These are phyloP conservation scores for Paragyromitra xinjiangensis DNA, from an alignment of 495 filamentous ascomycete genomes.

Conservation along the genomic window DNA sequence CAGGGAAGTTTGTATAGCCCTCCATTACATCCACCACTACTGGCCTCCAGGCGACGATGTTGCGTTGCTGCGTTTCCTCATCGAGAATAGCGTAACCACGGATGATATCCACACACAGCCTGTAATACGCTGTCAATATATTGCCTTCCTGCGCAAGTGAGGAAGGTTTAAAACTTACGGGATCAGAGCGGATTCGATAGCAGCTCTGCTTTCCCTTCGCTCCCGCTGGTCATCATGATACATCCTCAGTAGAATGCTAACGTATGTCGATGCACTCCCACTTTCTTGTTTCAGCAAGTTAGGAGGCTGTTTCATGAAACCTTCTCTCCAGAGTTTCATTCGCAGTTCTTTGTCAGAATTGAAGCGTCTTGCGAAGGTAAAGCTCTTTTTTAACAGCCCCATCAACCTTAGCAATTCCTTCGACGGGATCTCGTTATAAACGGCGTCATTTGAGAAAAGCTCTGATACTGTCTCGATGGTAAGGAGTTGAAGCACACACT, in stretches of 20 bases:
- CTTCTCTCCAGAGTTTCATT: conserved; percentile 93
- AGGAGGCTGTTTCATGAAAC: conserved; percentile 99
- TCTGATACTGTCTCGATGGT: conserved; percentile 99
- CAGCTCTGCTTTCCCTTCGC: conserved; percentile 74
- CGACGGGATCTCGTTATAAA: conserved; percentile 92
- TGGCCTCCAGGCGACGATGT: conserved; percentile 94
- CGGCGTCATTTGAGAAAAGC: conserved; percentile 94
- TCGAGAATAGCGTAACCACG: conserved; percentile 81
- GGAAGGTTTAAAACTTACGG: conserved; percentile 66
- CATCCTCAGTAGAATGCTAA: conserved; percentile 94
- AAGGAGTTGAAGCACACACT: conserved; percentile 93
- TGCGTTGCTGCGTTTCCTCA: conserved; percentile 93
- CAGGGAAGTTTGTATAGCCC: conserved; percentile 86
- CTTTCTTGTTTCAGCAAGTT: conserved; percentile 98
- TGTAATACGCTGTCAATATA: conserved; percentile 53
- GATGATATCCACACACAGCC: conserved; percentile 90
- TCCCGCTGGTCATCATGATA: conserved; percentile 89
- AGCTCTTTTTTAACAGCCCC: conserved; percentile 91
- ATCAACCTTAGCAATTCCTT: conserved; percentile 88
- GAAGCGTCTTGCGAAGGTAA: conserved; percentile 94
- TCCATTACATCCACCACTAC: conserved; percentile 98
- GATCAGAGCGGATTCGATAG: conserved; percentile 89
- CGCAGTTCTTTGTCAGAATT: conserved; percentile 96
- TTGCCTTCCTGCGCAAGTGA: background rate
- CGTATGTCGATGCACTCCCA: conserved; percentile 90